phyloP scores from a whole-genome alignment of 2,329 filamentous ascomycete genomes.

The Phoma herbarum region DNA sequence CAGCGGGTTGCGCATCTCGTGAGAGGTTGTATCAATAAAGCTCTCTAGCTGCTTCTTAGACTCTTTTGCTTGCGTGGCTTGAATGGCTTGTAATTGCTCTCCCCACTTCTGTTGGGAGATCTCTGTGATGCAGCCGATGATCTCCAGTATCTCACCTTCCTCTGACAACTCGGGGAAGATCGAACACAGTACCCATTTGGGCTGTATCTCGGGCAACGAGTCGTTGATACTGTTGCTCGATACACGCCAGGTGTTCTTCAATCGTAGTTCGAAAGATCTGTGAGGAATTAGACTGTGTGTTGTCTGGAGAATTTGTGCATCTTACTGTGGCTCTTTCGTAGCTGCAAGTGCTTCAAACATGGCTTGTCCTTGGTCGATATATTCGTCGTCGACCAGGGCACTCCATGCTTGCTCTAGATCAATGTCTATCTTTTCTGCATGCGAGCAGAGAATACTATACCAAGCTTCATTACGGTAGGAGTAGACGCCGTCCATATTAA shows the following conservation, averaged over 20 bases:
- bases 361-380: slow-evolving; percentile 17
- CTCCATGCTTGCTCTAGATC: slow-evolving; percentile 33
- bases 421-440: no score
- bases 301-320: neutral
- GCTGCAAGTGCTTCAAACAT: slow-evolving; percentile 27
- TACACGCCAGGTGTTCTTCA: slow-evolving; percentile 45
- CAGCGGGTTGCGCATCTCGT: slow-evolving; percentile 57
- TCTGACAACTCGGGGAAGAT: slow-evolving; percentile 40
- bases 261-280: slow-evolving; percentile 48
- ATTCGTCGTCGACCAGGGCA: slow-evolving; percentile 29
- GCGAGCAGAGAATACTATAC: no score
- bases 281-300: neutral
- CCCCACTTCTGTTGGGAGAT: slow-evolving; percentile 50
- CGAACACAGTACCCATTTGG: slow-evolving; percentile 44
- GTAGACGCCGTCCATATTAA: slow-evolving; percentile 44
- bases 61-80: slow-evolving; percentile 34
- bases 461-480: slow-evolving; percentile 54
- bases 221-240: neutral
- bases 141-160: slow-evolving; percentile 36
- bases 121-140: slow-evolving; percentile 49
- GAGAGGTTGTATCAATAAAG: slow-evolving; percentile 48
- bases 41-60: slow-evolving; percentile 34
- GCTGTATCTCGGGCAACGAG: slow-evolving; percentile 26
- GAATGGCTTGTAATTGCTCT: slow-evolving; percentile 42
- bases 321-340: slow-evolving; percentile 32